These are phyloP conservation scores for Aspergillus vadensis DNA, from an alignment of 2,329 filamentous ascomycete genomes.

Conservation along the genomic window DNA sequence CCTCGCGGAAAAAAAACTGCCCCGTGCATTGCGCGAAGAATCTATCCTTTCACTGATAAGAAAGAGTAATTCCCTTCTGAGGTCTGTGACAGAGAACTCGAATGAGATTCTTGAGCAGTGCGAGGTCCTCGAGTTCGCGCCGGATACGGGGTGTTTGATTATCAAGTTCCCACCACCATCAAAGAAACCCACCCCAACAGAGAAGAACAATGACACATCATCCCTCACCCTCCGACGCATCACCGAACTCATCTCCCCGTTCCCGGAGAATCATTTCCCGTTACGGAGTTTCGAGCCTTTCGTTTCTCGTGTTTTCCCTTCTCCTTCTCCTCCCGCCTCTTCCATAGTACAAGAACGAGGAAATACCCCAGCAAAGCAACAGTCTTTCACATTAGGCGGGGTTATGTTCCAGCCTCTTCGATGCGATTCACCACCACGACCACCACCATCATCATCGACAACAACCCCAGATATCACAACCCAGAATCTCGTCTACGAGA, in stretches of 20 bases:
- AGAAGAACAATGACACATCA: constrained; percentile 34
- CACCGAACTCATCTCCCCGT: constrained; percentile 53
- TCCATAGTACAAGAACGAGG: too few relatives aligned
- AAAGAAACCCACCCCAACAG: constrained; percentile 2
- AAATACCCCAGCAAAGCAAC: background rate
- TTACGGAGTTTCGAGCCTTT: constrained; percentile 47
- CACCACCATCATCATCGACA: constrained; percentile 17
- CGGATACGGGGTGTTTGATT: constrained; percentile 37
- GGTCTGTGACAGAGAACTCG: constrained; percentile 55
- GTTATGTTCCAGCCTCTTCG: constrained; percentile 50
- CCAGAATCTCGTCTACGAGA: background rate
- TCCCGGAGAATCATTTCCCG: constrained; percentile 42
- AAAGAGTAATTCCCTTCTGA: constrained; percentile 51
- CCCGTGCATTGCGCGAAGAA: constrained; percentile 67
- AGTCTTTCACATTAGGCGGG: constrained; percentile 53
- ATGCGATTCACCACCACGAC: background rate
- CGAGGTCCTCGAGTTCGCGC: constrained; percentile 34
- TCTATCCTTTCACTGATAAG: constrained; percentile 64
- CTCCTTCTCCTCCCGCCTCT: background rate
- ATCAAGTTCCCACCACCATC: constrained; percentile 28
- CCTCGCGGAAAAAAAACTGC: constrained; percentile 60
- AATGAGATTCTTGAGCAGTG: constrained; percentile 53
- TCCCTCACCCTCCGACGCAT: constrained; percentile 52
- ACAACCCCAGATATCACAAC: background rate
- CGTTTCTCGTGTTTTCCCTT: constrained; percentile 46